Evolutionary conservation across 2,329 filamentous ascomycete genomes (phyloP).

Genomic region (Alternaria sp.): DNA sequence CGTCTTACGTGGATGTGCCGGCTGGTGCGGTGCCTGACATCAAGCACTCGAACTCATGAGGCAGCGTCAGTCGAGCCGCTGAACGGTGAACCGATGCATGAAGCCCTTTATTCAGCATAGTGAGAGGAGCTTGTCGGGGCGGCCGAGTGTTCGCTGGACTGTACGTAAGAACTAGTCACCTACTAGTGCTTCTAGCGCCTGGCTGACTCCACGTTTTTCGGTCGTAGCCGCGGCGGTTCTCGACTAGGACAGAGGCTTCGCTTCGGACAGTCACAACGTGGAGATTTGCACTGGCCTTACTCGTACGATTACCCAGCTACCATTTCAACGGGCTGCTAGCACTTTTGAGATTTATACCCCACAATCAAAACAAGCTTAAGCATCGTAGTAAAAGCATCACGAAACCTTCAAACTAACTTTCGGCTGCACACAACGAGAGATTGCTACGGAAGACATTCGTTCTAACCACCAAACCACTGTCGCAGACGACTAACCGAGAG

Average conservation of each 20-base stretch:
- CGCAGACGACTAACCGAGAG: background rate
- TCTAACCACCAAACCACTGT: background rate
- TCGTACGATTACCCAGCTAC: slow-evolving; percentile 2
- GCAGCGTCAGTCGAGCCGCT: background rate
- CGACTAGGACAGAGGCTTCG: background rate
- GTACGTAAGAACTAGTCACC: background rate
- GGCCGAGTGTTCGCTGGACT: background rate
- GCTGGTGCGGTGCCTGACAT: background rate
- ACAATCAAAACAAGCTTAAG: background rate
- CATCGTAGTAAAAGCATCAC: background rate
- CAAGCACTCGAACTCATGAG: background rate
- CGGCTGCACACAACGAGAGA: background rate
- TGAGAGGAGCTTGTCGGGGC: background rate
- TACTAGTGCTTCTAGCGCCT: background rate
- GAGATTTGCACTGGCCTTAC: background rate
- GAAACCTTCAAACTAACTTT: background rate
- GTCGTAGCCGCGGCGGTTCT: background rate
- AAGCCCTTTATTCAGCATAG: background rate
- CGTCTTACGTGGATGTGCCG: background rate
- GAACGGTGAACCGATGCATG: background rate
- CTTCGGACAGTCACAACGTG: slow-evolving; percentile 2
- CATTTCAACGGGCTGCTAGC: background rate
- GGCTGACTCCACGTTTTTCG: slow-evolving; percentile 1
- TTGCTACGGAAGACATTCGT: background rate
- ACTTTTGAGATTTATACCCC: background rate